A percentile compares a stretch with the other conserved stretches of the same genome.
Evolutionary conservation across 345 rosid genomes (phyloP).

Genomic region (Odontarrhena argentea): DNA sequence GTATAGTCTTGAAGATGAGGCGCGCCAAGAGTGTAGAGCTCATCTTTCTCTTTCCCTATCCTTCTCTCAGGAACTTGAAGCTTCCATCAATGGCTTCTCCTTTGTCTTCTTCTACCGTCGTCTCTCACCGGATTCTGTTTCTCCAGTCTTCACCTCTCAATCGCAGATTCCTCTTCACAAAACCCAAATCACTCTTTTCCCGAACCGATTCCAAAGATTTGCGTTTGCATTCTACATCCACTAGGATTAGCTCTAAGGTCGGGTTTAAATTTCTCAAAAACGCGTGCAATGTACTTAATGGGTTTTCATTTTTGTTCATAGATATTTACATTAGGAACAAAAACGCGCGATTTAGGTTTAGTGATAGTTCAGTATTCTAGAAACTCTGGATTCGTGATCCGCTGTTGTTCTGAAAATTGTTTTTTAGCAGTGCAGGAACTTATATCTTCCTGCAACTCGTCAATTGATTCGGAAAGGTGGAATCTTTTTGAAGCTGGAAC

Average conservation of each 20-base stretch:
- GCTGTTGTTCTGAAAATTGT: constrained; percentile 33
- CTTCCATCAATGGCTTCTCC: constrained; percentile 61
- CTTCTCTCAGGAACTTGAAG: constrained; percentile 25
- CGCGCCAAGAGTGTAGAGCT: constrained; percentile 51
- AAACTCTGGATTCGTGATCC: background rate
- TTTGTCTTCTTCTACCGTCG: constrained; percentile 50
- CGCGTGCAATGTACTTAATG: background rate
- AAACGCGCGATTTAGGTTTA: background rate
- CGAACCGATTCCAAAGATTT: constrained; percentile 25
- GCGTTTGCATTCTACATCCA: constrained; percentile 44
- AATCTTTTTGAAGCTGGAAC: constrained; percentile 40
- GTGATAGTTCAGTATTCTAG: background rate
- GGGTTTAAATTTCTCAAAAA: background rate
- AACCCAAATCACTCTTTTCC: constrained; percentile 39
- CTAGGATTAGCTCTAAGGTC: constrained; percentile 40
- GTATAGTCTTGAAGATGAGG: constrained; percentile 49
- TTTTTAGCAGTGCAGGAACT: constrained; percentile 62
- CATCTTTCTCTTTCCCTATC: constrained; percentile 25
- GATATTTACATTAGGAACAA: background rate
- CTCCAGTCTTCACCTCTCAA: constrained; percentile 33
- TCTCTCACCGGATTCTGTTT: constrained; percentile 39
- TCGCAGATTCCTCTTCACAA: constrained; percentile 38
- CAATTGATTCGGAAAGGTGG: constrained; percentile 34
- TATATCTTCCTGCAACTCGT: constrained; percentile 30
- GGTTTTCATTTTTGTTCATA: background rate